Base-by-base conservation (phyloP, 441 rosid species). In the Capsella rubella region DNA sequence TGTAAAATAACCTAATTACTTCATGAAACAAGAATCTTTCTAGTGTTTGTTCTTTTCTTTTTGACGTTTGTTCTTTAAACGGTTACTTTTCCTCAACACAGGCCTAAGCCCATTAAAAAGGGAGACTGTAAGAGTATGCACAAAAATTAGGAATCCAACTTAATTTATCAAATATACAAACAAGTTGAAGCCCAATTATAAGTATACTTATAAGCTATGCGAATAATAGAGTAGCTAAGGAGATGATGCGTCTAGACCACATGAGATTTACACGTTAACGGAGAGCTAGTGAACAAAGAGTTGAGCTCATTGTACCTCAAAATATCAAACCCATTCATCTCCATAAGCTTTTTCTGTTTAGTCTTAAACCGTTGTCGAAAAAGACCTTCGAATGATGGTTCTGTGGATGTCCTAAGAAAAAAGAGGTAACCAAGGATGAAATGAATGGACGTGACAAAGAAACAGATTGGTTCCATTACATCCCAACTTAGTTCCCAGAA, bases 401-500 rank as follows among this genome's bases (percentile, higher is more conserved):
- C 89, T 1, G 78, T 79, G 10, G 93, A 83, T 3, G 93, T 88
- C 34, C 74, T n/a, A 62, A 88, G 84, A 64, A 88, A 88, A 82
- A 88, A 88, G 6, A 43, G 73, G 64, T 85, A 88, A 13, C 78
- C 89, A 0, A 63, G n/a, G 16, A 81, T 69, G 31, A 85, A 86
- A 75, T 88, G 85, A 40, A 86, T 59, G 2, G 89, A 85, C 14
- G 89, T 78, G 58, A 71, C 82, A 28, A 88, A 88, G 83, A 86
- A 86, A 61, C 90, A 88, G 0, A 88, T 84, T 21, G 93, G 93
- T 72, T 88, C 93, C 89, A 88, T 88, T 0, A 88, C 87, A 64
- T 88, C 90, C 93, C 90, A 88, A 18, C 82, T 85, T 14, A 86
- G 82, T 71, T 88, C 93, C 90, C 93, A 85, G 45, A 88, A 88